Percentiles rank a stretch among this genome's conserved stretches.
These are phyloP conservation scores for Phylloporus arenicola DNA, from an alignment of 768 basidiomycete species.

Conservation along the genomic window DNA sequence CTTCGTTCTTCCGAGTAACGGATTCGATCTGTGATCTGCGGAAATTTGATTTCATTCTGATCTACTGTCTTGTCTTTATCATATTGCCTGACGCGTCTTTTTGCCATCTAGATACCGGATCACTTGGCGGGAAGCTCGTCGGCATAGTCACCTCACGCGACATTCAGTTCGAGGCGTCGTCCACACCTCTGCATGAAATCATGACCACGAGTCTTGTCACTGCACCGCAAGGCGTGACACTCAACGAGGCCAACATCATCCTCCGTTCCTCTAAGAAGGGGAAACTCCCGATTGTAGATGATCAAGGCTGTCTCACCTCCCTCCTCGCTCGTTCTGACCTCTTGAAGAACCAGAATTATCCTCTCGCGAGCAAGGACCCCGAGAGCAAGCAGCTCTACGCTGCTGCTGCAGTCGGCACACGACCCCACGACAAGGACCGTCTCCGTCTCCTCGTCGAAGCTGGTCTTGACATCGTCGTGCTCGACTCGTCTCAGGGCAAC, in stretches of 20 bases:
- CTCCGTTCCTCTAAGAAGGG: constrained; percentile 97
- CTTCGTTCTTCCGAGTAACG: constrained; percentile 89
- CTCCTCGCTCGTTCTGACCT: constrained; percentile 96
- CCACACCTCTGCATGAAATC: constrained; percentile 64
- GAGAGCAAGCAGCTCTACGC: constrained; percentile 93
- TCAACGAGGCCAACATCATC: constrained; percentile 87
- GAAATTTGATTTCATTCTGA: constrained; percentile 24
- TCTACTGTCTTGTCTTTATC: background rate
- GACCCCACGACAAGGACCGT: constrained; percentile 80
- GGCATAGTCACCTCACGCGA: constrained; percentile 97
- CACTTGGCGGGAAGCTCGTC: constrained; percentile 83
- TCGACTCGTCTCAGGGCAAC: constrained; percentile 97
- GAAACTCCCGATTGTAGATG: constrained; percentile 84
- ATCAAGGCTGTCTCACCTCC: constrained; percentile 58
- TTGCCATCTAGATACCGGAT: constrained; percentile 73
- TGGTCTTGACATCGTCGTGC: constrained; percentile 88
- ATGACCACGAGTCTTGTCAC: constrained; percentile 91
- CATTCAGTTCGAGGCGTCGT: constrained; percentile 79
- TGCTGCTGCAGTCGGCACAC: constrained; percentile 93
- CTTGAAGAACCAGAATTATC: constrained; percentile 95
- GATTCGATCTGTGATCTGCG: constrained; percentile 64
- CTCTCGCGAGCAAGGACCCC: constrained; percentile 87
- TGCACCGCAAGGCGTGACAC: constrained; percentile 82
- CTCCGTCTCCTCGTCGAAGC: constrained; percentile 85
- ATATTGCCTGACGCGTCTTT: too few relatives aligned